Evolutionary conservation across 1,284 basidiomycete species (phyloP), one percentile per base, ranked within the genome.

Genomic region (Puccinia hordei): DNA sequence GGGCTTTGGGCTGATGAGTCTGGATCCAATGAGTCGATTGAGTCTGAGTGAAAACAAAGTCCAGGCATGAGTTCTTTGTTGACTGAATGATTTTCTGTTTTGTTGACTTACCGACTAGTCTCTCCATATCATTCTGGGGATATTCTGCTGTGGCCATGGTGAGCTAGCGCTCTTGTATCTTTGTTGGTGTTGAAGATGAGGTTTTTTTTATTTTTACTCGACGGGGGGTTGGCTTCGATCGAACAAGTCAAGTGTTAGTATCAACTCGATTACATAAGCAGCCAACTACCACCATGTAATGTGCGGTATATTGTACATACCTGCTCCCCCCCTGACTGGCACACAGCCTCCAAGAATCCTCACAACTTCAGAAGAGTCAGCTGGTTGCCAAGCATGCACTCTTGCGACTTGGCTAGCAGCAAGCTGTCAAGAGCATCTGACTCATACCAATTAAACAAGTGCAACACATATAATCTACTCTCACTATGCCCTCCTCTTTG

Each of bases 281-380:
- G 53, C 53, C 19, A 55, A 55, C 53, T 22, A 55, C 53, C 53
- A 55, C 53, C 24, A 55, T n/a, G n/a, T n/a, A n/a, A n/a, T n/a
- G n/a, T n/a, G n/a, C n/a, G n/a, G n/a, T n/a, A n/a, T n/a, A n/a
- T n/a, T n/a, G n/a, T 22, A n/a, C 22, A 13, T 5, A 55, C 5
- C 53, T 49, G 46, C 49, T 19, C 17, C 15, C 49, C 49, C 22
- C 22, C 15, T 51, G 13, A 15, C 22, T 51, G 22, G 22, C 22
- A 55, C 22, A 10, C 9, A 24, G 53, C 53, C 53, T 17, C 53
- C 22, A 41, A 41, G 38, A 4, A 41, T 41, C 38, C 38, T 41
- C 38, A 41, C 6, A 41, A 41, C 38, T 41, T 41, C 38, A 41
- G 38, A 41, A 41, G 38, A 41, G 38, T 41, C 38, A 41, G 38